Percentiles rank a stretch among this genome's conserved stretches.
Evolutionary conservation across 345 rosid genomes (phyloP).

Genomic region (sweet orange (Citrus sinensis)): DVS_A1.0 CM039164.1:27060501-27061000

Average conservation of each 20-base stretch:
- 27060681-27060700: background rate
- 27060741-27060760: background rate
- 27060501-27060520: too few species aligned
- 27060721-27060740: background rate
- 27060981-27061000: background rate
- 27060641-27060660: background rate
- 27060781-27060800: background rate
- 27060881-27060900: too few species aligned
- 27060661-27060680: background rate
- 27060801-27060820: conserved; percentile 20
- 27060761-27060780: conserved; percentile 6
- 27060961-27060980: background rate
- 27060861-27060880: background rate
- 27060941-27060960: background rate
- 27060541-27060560: background rate
- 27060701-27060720: background rate
- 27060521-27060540: background rate
- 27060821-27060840: conserved; percentile 17
- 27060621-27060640: background rate
- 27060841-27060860: conserved; percentile 23
- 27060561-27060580: background rate
- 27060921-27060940: background rate
- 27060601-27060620: background rate
- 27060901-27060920: too few species aligned
- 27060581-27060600: background rate